phyloP scores from a whole-genome alignment of 2,329 filamentous ascomycete genomes.

The Pestalotiopsis sp. region DNA sequence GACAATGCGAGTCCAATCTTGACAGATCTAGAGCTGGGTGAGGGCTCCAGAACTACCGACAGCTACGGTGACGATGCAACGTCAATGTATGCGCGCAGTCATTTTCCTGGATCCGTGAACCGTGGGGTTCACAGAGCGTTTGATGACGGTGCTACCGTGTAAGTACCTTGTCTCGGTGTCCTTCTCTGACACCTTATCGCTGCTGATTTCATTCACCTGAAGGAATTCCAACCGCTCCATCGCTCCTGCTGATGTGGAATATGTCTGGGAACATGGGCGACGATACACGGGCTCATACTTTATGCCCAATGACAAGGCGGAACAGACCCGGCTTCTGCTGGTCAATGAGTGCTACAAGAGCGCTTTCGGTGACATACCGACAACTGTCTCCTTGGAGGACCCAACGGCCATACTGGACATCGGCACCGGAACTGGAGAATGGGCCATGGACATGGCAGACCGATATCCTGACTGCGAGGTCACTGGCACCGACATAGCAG shows the following conservation, averaged over 20 bases:
- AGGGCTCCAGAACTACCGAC: constrained; percentile 21
- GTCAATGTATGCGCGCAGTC: constrained; percentile 46
- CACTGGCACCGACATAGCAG: constrained; percentile 60
- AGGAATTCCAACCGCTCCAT: constrained; percentile 48
- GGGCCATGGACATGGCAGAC: constrained; percentile 57
- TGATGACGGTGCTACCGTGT: constrained; percentile 42
- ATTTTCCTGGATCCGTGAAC: constrained; percentile 39
- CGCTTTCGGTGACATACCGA: constrained; percentile 47
- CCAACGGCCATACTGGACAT: constrained; percentile 56
- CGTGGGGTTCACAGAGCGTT: constrained; percentile 38
- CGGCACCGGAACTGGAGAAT: constrained; percentile 60
- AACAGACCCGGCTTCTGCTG: constrained; percentile 64
- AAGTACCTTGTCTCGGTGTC: constrained; percentile 24
- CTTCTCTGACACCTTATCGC: not conserved
- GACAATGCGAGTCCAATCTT: constrained; percentile 24
- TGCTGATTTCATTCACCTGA: not conserved
- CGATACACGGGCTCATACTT: constrained; percentile 65
- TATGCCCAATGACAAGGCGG: constrained; percentile 68
- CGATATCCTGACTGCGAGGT: constrained; percentile 56
- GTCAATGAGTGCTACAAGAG: constrained; percentile 65
- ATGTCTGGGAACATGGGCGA: constrained; percentile 62
- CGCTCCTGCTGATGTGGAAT: constrained; percentile 54
- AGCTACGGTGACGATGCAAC: constrained; percentile 35
- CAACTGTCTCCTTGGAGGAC: constrained; percentile 43
- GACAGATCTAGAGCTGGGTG: constrained; percentile 18